Conservation (phyloP, 148 eudicot species). For the Nepenthes gracilis region DNA sequence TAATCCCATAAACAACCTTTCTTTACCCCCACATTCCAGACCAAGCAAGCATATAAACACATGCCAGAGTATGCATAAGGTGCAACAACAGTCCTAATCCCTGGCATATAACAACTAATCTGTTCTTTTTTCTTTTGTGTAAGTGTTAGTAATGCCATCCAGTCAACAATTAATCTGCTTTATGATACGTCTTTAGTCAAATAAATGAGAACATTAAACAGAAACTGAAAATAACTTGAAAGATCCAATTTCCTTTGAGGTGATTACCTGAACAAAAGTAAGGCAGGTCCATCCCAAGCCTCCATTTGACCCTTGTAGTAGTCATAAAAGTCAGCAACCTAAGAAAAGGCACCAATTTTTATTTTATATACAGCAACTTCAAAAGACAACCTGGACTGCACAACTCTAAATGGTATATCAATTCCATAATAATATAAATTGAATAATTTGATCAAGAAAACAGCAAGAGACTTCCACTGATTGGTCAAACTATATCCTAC, state of each 20-base stretch:
- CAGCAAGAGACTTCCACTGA: neutral
- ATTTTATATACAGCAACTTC: conserved; percentile 2
- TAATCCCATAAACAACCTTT: no score
- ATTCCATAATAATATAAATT: neutral
- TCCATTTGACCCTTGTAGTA: conserved; percentile 99
- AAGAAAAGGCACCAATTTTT: conserved; percentile 9
- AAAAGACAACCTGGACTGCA: conserved; percentile 4
- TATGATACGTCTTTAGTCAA: no score
- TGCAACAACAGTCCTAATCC: no score
- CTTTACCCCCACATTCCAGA: no score
- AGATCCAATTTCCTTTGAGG: neutral
- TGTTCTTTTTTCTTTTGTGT: no score
- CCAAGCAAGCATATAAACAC: no score
- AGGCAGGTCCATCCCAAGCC: conserved; percentile 99
- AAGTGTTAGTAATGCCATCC: no score
- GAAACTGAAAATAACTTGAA: no score
- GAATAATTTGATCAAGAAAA: neutral
- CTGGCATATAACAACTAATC: no score
- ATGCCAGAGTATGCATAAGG: no score
- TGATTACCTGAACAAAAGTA: conserved; percentile 82
- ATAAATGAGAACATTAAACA: no score
- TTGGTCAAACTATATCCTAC: neutral
- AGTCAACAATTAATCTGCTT: no score
- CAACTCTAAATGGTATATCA: neutral
- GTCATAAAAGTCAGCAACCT: conserved; percentile 86